Conservation (phyloP, 2,329 filamentous ascomycete genomes). For the Cladosporium sp. region DNA sequence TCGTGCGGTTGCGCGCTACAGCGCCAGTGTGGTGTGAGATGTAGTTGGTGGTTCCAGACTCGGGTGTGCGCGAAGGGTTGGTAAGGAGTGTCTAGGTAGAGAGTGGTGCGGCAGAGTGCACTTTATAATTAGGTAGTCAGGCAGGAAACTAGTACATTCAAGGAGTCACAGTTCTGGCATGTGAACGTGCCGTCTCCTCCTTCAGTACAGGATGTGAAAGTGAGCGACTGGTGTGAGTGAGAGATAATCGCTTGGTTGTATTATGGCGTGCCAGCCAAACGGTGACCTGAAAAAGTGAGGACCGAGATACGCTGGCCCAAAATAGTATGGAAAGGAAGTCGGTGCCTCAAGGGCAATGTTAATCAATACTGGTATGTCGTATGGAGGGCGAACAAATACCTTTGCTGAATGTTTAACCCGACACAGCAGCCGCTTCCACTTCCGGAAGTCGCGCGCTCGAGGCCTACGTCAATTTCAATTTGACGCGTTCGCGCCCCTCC, state of each 20-base stretch:
- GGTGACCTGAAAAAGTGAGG: not conserved
- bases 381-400: not conserved
- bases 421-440: not conserved
- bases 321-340: not conserved
- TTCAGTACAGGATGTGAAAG: not conserved
- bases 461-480: not conserved
- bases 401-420: not conserved
- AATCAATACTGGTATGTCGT: not conserved
- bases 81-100: not conserved
- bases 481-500: not conserved
- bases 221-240: not conserved
- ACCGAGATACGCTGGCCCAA: not conserved
- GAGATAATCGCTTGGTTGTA: not conserved
- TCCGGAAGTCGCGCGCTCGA: not conserved
- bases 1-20: not conserved
- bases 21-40: not conserved
- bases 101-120: not conserved
- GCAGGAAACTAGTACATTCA: not conserved
- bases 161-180: not conserved
- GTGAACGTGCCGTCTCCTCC: not conserved
- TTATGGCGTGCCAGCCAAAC: not conserved
- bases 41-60: not conserved
- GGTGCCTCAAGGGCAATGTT: not conserved
- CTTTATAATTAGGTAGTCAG: not conserved
- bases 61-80: not conserved